Evolutionary conservation across 2,329 filamentous ascomycete species (phyloP).

Genomic region (Diaporthe humulicola): DNA sequence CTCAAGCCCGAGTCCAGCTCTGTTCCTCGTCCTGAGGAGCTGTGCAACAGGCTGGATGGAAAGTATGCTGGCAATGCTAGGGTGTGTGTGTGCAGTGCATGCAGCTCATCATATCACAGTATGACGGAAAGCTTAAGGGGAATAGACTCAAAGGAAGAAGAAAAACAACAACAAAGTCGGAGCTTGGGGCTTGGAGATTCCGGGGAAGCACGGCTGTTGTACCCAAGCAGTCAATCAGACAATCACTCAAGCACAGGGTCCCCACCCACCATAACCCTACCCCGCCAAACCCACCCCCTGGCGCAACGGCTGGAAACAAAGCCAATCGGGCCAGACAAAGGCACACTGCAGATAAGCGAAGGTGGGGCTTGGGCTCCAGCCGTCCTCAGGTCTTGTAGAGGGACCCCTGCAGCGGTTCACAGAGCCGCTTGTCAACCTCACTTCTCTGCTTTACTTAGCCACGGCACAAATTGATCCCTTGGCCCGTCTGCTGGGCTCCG

Average conservation of each 20-base stretch:
- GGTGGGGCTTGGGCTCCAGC: slow-evolving; percentile 7
- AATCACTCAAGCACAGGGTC: not conserved
- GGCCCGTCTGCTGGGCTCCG: not conserved
- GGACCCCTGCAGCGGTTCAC: slow-evolving; percentile 5
- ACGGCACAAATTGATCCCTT: slow-evolving; percentile 10
- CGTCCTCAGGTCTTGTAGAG: not conserved
- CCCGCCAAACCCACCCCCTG: slow-evolving; percentile 2
- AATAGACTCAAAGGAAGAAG: slow-evolving; percentile 1
- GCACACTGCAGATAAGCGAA: slow-evolving; percentile 19
- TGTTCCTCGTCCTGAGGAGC: not conserved
- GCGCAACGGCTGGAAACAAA: slow-evolving; percentile 1
- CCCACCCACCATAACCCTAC: slow-evolving; percentile 11
- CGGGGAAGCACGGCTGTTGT: slow-evolving; percentile 23
- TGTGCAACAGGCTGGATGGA: not conserved
- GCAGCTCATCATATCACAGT: not conserved
- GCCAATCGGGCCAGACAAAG: not conserved
- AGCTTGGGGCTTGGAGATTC: slow-evolving; percentile 26
- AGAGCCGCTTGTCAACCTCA: slow-evolving; percentile 23
- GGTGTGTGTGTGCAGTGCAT: not conserved
- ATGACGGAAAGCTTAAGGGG: slow-evolving; percentile 8
- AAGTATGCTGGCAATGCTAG: slow-evolving; percentile 2
- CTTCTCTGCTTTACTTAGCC: not conserved
- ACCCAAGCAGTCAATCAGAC: slow-evolving; percentile 16
- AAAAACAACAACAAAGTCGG: not conserved
- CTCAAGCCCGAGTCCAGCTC: not conserved